Evolutionary conservation across 148 eudicot genomes (phyloP).

Genomic region (Amaranthus palmeri): DNA sequence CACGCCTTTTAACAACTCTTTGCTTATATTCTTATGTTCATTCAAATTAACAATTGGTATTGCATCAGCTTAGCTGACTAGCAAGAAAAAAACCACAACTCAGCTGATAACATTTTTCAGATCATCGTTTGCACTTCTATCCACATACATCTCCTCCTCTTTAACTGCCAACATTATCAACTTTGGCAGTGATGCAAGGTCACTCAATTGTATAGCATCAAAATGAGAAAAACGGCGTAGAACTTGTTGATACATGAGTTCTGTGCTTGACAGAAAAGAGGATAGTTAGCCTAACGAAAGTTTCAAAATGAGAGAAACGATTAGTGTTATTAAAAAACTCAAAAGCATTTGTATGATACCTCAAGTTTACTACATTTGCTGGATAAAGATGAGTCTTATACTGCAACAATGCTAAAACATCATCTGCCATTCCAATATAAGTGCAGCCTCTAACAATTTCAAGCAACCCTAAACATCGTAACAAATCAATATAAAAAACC

Average conservation of each 20-base stretch:
- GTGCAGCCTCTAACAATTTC: constrained; percentile 83
- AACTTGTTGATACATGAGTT: constrained; percentile 97
- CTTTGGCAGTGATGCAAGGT: constrained; percentile 69
- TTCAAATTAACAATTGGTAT: too few relatives aligned
- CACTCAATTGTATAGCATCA: constrained; percentile 90
- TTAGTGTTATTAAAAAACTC: not conserved
- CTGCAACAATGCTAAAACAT: constrained; percentile 81
- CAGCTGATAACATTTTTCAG: constrained; percentile 27
- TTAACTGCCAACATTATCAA: constrained; percentile 65
- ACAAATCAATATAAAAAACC: constrained; percentile 15
- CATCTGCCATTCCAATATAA: constrained; percentile 95
- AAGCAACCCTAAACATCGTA: constrained; percentile 50
- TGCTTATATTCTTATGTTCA: too few relatives aligned
- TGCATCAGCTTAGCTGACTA: too few relatives aligned
- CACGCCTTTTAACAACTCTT: too few relatives aligned
- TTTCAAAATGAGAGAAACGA: not conserved
- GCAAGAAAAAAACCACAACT: too few relatives aligned
- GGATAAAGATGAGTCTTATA: constrained; percentile 84
- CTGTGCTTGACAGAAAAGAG: constrained; percentile 59
- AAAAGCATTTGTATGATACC: constrained; percentile 38
- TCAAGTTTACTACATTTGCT: constrained; percentile 84
- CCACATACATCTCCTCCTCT: constrained; percentile 71
- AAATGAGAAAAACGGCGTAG: constrained; percentile 89
- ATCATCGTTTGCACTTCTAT: constrained; percentile 51
- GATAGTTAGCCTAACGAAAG: constrained; percentile 13